Base-by-base conservation (phyloP, 805 yeast species). In the Suhomyces sp. region DNA sequence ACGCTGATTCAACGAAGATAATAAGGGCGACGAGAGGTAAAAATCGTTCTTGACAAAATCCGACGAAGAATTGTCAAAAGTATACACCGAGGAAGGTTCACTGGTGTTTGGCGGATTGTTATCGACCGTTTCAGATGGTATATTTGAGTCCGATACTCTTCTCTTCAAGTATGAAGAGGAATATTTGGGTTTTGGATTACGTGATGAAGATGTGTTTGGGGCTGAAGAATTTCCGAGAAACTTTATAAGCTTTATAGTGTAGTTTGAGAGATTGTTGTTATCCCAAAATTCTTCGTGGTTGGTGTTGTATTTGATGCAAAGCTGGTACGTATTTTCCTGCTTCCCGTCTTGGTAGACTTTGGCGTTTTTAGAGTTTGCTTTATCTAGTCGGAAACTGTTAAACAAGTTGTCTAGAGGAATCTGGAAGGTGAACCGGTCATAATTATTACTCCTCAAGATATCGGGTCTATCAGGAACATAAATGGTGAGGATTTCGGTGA, bases 211-310 rank as follows among this genome's bases (percentile, higher is more conserved):
- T 13, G 31, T 12, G 43, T 2, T 25, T 10, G 29, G 25, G 27
- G 35, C n/a, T 17, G 10, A 10, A 9, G 17, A n/a, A 22, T 40
- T 37, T 40, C 51, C 57, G 43, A 53, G 49, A 13, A 58, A 57
- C 53, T 66, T 67, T 20, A 66, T 69, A 53, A 82, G 76, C 37
- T 66, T 66, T 15, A 89, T 67, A 43, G 72, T 76, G 67, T 86
- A 89, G 68, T 89, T 89, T 44, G 68, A 64, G 48, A 63, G 62
- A 37, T 68, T 55, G 68, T 89, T 90, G 70, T 87, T 89, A 66
- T 89, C 97, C 96, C 96, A 89, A 61, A 64, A 79, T 57, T 84
- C 91, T 44, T 62, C 60, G 13, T 77, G n/a, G n/a, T 77, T 43
- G 69, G 82, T 68, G 45, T 63, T 60, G 64, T 81, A 88, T 49